Base-by-base conservation (phyloP, 2,329 filamentous ascomycete species). In the Talaromyces rugulosus region DNA sequence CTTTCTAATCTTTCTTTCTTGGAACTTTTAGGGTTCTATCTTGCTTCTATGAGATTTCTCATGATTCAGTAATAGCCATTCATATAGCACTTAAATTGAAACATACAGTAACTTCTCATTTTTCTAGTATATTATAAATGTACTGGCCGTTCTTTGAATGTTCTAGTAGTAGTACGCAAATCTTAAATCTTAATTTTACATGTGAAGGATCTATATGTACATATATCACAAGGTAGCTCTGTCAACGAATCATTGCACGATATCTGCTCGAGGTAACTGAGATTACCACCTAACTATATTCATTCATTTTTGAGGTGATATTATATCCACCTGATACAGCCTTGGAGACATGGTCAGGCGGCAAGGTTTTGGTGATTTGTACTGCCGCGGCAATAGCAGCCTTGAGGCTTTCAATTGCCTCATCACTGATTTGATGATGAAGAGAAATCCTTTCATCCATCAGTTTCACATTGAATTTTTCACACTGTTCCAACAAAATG, bases 391-490 rank as follows among this genome's bases (percentile, higher is more conserved):
- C 63, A 64, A 71, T 70, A 1, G 68, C 67, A 61, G 59, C 54
- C 42, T 69, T 68, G 31, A 69, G 66, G n/a, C 58, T 66, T 31
- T 55, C 56, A 28, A 47, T 52, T 5, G 70, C 84, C 54, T 70
- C 66, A 6, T 72, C 68, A 14, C 68, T 70, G n/a, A 75, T 70
- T 60, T 76, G 68, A 66, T 70, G 65, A 64, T 70, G 69, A 63
- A 71, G 56, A 30, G 67, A 52, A 59, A 70, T 69, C 5, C 68
- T 55, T 51, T 70, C 69, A 63, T 70, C 65, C 68, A 68, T 67
- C 52, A 70, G 55, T 58, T 66, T 69, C 8, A 71, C 65, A 56
- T 68, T 62, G 36, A 64, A 66, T 51, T 63, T 65, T 23, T 62
- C 58, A 57, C 67, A 71, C 50, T 70, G 66, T 47, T 69, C 66